Conservation (phyloP, 2,329 filamentous ascomycete species). For the Ascochyta lentis region DNA sequence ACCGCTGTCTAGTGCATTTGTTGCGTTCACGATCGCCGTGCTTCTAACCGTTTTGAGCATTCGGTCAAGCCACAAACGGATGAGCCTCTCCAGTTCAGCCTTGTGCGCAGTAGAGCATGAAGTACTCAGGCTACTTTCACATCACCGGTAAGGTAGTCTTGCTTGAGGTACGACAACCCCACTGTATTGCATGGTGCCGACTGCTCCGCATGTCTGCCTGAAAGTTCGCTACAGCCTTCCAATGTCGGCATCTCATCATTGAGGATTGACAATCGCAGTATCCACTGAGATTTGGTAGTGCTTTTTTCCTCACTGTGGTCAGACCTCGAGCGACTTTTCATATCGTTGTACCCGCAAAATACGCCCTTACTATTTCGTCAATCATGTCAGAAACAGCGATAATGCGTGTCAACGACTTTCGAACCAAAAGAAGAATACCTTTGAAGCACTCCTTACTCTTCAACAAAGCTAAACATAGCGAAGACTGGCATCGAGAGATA, state of each 20-base stretch:
- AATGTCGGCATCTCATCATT: background rate
- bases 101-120: constrained; percentile 10
- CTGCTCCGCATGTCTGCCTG: background rate
- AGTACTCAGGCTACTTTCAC: background rate
- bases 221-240: background rate
- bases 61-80: constrained; percentile 13
- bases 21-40: constrained; percentile 7
- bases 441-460: constrained; percentile 27
- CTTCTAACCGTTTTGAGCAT: constrained; percentile 9
- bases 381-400: constrained; percentile 8
- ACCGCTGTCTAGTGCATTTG: constrained; percentile 10
- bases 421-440: constrained; percentile 23
- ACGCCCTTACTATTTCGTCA: constrained; percentile 1
- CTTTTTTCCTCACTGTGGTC: background rate
- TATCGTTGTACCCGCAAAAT: constrained; percentile 1
- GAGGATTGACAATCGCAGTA: background rate
- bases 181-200: background rate
- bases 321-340: background rate
- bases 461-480: constrained; percentile 33
- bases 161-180: background rate
- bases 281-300: background rate
- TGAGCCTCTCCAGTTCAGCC: constrained; percentile 28
- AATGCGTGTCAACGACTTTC: constrained; percentile 19
- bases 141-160: background rate
- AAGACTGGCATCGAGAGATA: constrained; percentile 39